These are phyloP conservation scores for Adansonia gregorii DNA, from an alignment of 441 rosid species.

Conservation along the genomic window DNA sequence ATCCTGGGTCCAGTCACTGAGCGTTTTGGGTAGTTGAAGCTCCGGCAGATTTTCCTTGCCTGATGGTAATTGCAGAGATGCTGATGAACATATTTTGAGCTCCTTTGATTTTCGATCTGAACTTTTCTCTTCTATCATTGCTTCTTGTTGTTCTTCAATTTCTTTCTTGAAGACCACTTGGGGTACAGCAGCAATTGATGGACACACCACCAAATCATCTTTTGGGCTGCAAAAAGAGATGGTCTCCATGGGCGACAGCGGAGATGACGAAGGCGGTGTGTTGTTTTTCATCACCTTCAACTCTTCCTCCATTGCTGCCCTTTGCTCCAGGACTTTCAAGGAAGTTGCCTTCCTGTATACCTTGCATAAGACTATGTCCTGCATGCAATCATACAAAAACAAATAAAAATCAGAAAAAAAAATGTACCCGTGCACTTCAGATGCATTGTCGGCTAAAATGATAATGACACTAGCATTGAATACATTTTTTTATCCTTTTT, in stretches of 20 bases:
- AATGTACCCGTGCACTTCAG: neutral
- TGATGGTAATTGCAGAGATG: slow-evolving; percentile 46
- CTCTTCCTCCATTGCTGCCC: slow-evolving; percentile 78
- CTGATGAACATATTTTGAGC: slow-evolving; percentile 25
- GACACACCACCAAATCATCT: slow-evolving; percentile 35
- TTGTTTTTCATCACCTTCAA: slow-evolving; percentile 23
- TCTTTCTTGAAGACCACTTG: slow-evolving; percentile 49
- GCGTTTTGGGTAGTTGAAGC: slow-evolving; percentile 64
- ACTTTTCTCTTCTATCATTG: neutral
- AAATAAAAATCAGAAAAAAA: neutral
- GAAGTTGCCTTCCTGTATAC: slow-evolving; percentile 93
- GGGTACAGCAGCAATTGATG: slow-evolving; percentile 21
- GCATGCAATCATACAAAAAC: slow-evolving; percentile 20
- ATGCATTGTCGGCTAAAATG: neutral
- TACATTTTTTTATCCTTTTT: neutral
- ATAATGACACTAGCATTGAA: neutral
- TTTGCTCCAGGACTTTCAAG: slow-evolving; percentile 79
- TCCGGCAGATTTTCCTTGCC: slow-evolving; percentile 57
- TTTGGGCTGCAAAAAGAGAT: slow-evolving; percentile 34
- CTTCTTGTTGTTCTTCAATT: slow-evolving; percentile 6
- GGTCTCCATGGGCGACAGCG: slow-evolving; percentile 50
- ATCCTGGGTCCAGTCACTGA: slow-evolving; percentile 75
- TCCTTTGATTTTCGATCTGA: neutral
- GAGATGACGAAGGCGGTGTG: slow-evolving; percentile 44
- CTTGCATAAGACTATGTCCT: slow-evolving; percentile 92